Base-by-base conservation (phyloP, 2,329 filamentous ascomycete genomes). In the Albifimbria verrucaria region DNA sequence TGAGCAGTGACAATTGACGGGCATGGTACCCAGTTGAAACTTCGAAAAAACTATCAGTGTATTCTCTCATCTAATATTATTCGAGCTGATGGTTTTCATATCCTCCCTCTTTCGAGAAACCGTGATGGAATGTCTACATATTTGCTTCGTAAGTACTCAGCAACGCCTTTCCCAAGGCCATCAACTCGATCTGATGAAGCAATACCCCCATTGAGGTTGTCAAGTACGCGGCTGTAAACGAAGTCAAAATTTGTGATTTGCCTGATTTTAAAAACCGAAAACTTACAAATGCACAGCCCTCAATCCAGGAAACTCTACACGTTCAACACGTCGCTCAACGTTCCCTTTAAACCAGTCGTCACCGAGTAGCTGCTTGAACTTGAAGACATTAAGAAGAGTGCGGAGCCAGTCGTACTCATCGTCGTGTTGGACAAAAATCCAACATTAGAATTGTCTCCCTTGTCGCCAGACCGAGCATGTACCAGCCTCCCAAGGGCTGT, bases 331-430 rank as follows among this genome's bases (percentile, higher is more conserved):
- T 22, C 56, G 42, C 3, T 60, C 68, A 21, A 65, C 62, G 50
- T 69, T 62, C 1, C 61, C 61, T 23, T 63, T 64, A 52, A 72
- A 67, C 59, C 62, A 66, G 28, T 74, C 71, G 24, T 71, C 65
- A 1, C 67, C 72, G 28, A 75, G 61, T 3, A 75, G 53, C 23
- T 65, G 63, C 23, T 69, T 65, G 43, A 80, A 56, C 17, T 66
- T 72, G 1, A 64, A 62, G 9, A 65, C 61, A 1, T 69, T 77
- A 58, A 81, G 62, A 5, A 77, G 44, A 2, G 64, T 65, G 32
- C 73, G 67, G 15, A 79, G 57, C 76, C 76, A 78, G 4, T 73
- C 66, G 56, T 71, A 79, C 57, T 78, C 75, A 45, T 77, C 72
- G 1, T 64, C 62, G 18, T 70, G 56, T 5, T 72, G 64, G 5